Evolutionary conservation across 176 grass and related monocot genomes (phyloP), one percentile per base, ranked within the genome.

Genomic region (Phoenix dactylifera): DNA sequence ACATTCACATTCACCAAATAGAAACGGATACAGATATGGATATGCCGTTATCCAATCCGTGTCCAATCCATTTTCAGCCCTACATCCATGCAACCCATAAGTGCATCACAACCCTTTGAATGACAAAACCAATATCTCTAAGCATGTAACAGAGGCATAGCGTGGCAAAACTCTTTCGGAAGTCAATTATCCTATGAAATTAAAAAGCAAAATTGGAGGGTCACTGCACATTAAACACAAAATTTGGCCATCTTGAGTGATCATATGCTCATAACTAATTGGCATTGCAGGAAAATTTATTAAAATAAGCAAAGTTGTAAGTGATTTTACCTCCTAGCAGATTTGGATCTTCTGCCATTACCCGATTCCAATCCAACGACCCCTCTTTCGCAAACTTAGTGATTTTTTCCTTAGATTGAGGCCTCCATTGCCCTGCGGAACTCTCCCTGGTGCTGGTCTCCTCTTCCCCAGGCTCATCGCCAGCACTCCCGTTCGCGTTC

Each of bases 331-430:
- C 93, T 80, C 80, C 79, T 3, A 79, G 67, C 50, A 83, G 29
- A 64, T 50, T 75, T 51, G 73, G 17, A 55, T 85, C 84, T 30
- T 92, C 69, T 59, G 77, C 83, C 52, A 92, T 81, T 59, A 74
- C 78, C 73, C 76, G 83, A 18, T 83, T 84, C 93, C 93, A 92
- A 73, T 98, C 87, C 50, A 92, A 57, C 16, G 93, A 98, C 23
- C 72, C 66, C 24, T 85, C 93, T 58, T 88, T 98, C 50, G 73
- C 79, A 70, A 98, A 86, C 55, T 85, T 87, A 72, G 72, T 77
- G 61, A 76, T 61, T 19, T 35, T 61, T 5, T 53, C 73, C 72
- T 88, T 80, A 17, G 60, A 70, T 59, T 85, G 79, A 56, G 68
- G 76, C 2, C 49, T 70, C 65, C 87, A 70, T 22, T 60, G 39